phyloP scores from a whole-genome alignment of 768 basidiomycete genomes.

The Suillus alpinus region DNA sequence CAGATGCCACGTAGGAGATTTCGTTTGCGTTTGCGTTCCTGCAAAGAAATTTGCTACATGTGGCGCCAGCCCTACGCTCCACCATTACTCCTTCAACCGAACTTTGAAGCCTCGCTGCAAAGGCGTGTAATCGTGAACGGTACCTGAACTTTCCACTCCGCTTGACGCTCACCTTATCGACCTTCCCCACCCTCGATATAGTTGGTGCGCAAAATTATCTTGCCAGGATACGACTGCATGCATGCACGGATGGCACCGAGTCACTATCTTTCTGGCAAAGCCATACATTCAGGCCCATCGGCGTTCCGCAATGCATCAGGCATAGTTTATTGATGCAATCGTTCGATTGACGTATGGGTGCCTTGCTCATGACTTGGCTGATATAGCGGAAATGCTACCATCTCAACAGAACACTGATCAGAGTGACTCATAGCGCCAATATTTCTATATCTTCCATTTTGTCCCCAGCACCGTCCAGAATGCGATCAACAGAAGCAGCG shows the following conservation, averaged over 20 bases:
- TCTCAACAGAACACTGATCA: neutral
- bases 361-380: neutral
- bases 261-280: too few species aligned
- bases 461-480: too few species aligned
- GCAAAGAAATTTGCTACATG: conserved; percentile 2
- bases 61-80: neutral
- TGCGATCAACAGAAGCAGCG: too few species aligned
- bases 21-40: conserved; percentile 2
- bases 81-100: neutral
- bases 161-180: neutral
- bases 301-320: neutral
- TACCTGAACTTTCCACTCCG: neutral
- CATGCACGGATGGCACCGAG: too few species aligned
- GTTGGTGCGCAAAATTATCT: too few species aligned
- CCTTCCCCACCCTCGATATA: neutral
- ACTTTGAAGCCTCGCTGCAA: neutral
- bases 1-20: conserved; percentile 3
- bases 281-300: neutral
- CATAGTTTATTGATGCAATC: neutral
- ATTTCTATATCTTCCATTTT: neutral
- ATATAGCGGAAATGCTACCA: neutral
- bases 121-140: neutral
- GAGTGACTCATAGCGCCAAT: too few species aligned
- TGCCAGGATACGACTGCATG: too few species aligned
- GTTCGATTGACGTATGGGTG: neutral